phyloP scores from a whole-genome alignment of 306 rosid genomes.

The Cotoneaster glaucophyllus region DNA sequence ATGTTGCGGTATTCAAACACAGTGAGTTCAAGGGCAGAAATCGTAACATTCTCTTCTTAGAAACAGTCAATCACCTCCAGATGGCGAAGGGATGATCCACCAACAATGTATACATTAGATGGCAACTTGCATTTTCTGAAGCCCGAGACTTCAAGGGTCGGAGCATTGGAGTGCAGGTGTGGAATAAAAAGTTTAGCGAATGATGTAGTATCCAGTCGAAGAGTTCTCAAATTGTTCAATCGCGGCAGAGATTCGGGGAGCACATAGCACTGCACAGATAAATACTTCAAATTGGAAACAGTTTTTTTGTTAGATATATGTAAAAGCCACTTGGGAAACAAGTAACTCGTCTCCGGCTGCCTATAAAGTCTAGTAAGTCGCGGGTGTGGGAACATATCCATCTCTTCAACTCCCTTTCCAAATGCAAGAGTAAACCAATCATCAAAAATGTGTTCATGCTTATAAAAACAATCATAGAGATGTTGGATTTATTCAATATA shows the following conservation, averaged over 20 bases:
- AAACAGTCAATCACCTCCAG: not conserved
- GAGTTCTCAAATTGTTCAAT: not conserved
- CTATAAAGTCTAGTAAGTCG: not conserved
- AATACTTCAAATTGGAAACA: not conserved
- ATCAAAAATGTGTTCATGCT: not conserved
- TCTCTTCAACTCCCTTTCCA: not conserved
- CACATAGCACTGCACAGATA: not conserved
- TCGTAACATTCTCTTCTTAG: not conserved
- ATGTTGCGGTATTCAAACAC: no score
- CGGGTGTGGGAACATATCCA: not conserved
- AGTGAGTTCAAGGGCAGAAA: no score
- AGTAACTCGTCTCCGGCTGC: not conserved
- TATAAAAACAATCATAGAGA: not conserved
- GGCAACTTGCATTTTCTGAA: no score
- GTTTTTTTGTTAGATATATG: not conserved
- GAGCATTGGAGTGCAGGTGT: no score
- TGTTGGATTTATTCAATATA: no score
- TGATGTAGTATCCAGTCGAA: not conserved
- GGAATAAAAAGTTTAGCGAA: no score
- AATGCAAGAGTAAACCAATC: not conserved
- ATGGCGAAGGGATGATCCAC: no score
- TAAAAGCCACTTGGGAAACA: not conserved
- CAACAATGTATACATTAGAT: no score
- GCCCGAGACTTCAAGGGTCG: no score
- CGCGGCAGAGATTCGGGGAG: not conserved